These are phyloP conservation scores for Porphyrellus sp. DNA, from an alignment of 1,284 basidiomycete species.

Conservation along the genomic window DNA sequence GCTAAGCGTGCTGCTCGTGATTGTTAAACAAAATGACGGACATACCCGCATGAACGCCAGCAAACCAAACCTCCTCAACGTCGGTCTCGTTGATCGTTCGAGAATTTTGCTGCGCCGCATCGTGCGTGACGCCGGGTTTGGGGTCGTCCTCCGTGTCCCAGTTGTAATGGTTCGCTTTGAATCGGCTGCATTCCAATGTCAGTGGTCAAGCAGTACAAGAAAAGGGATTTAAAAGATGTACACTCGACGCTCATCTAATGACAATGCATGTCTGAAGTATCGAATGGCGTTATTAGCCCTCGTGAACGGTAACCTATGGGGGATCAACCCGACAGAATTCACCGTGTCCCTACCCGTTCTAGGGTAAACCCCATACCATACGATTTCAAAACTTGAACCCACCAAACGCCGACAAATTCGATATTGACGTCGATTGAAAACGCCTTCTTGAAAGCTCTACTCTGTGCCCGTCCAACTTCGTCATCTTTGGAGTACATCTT, in stretches of 20 bases:
- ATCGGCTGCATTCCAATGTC: slow-evolving; percentile 32
- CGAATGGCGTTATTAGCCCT: slow-evolving; percentile 43
- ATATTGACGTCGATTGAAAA: slow-evolving; percentile 58
- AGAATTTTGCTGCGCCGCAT: slow-evolving; percentile 39
- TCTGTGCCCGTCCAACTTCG: slow-evolving; percentile 49
- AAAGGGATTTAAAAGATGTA: slow-evolving; percentile 9
- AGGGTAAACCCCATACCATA: background rate
- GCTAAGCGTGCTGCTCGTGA: background rate
- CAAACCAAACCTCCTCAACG: slow-evolving; percentile 55
- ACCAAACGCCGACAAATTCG: slow-evolving; percentile 64
- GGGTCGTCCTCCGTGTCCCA: slow-evolving; percentile 35
- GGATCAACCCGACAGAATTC: slow-evolving; percentile 53
- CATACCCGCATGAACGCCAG: slow-evolving; percentile 39
- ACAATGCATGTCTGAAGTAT: slow-evolving; percentile 53
- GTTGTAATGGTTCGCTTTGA: slow-evolving; percentile 47
- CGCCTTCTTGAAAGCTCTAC: slow-evolving; percentile 59
- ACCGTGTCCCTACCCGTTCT: slow-evolving; percentile 53
- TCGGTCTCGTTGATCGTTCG: slow-evolving; percentile 23
- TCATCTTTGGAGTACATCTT: slow-evolving; percentile 60
- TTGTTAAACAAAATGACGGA: background rate
- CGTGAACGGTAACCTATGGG: slow-evolving; percentile 53
- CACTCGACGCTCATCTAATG: slow-evolving; percentile 55
- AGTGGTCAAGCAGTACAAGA: background rate
- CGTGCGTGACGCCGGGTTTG: slow-evolving; percentile 41
- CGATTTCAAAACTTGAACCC: slow-evolving; percentile 20